Conservation (phyloP, 139 green algal genomes). For the Chlorella sp. region DNA sequence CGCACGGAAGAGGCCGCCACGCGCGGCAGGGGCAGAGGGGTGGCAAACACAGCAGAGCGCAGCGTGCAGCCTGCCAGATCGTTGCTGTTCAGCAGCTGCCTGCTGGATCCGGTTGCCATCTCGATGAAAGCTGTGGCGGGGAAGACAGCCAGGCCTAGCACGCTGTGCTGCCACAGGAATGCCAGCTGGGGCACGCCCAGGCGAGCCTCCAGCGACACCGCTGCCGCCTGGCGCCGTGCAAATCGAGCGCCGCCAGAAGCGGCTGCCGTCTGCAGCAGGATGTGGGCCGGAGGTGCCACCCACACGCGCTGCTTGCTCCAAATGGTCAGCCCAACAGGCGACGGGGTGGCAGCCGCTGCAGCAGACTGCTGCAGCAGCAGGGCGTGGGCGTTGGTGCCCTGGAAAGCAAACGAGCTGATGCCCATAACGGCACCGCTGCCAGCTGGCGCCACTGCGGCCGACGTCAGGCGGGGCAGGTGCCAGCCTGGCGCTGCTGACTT, state of each 20-base stretch:
- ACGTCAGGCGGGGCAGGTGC: slow-evolving; percentile 26
- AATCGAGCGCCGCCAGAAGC: slow-evolving; percentile 29
- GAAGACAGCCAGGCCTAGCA: slow-evolving; percentile 62
- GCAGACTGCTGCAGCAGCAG: slow-evolving; percentile 39
- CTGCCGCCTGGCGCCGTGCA: neutral
- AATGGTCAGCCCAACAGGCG: neutral
- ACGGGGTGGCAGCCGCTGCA: neutral
- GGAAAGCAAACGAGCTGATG: slow-evolving; percentile 85
- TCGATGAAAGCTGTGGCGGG: slow-evolving; percentile 79
- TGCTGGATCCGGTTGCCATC: slow-evolving; percentile 46
- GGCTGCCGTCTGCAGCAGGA: slow-evolving; percentile 44
- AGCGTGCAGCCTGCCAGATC: slow-evolving; percentile 11
- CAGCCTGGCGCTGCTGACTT: slow-evolving; percentile 37
- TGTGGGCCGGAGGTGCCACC: slow-evolving; percentile 52
- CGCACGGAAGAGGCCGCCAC: neutral
- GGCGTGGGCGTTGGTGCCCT: slow-evolving; percentile 74
- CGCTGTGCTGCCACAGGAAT: slow-evolving; percentile 80
- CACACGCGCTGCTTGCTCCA: slow-evolving; percentile 26
- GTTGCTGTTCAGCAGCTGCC: slow-evolving; percentile 33
- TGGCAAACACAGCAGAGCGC: slow-evolving; percentile 32
- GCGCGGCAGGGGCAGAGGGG: slow-evolving; percentile 24
- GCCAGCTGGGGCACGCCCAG: slow-evolving; percentile 47
- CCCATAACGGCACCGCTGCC: slow-evolving; percentile 27
- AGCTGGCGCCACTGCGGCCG: neutral
- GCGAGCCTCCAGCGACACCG: slow-evolving; percentile 41